Evolutionary conservation across 345 rosid genomes (phyloP), one percentile per base, ranked within the genome.

Genomic region (Combretum micranthum): DNA sequence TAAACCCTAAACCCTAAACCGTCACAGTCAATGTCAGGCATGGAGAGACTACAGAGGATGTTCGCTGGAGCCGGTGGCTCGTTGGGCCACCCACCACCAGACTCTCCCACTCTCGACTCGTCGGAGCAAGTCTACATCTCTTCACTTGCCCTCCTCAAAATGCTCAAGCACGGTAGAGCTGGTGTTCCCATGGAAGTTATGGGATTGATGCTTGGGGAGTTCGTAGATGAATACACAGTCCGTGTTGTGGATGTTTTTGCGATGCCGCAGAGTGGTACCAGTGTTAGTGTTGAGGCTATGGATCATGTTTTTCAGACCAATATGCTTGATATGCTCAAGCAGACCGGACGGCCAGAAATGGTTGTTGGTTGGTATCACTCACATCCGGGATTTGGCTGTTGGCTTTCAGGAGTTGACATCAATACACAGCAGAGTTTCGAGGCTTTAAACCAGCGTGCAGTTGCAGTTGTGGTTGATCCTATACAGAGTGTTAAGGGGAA

Each of bases 141-240:
- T 56, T 88, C 96, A 17, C 98, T 92, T 44, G 96, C 98, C 39
- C 96, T 92, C 56, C 96, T 92, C 74, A 92, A 92, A 71, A 92
- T 92, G 98, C 95, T 88, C 52, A 85, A 85, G 69, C 93, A 85
- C 73, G 93, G 89, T 85, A 72, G 99, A 73, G 99, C 97, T 79
- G 97, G 99, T 53, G 99, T 93, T 44, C 99, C 99, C 52, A 93
- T 93, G 99, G 97, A 93, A 59, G 99, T 93, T 1, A 93, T 93
- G n/a, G n/a, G n/a, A n/a, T n/a, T n/a, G n/a, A n/a, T n/a, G n/a
- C n/a, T n/a, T n/a, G n/a, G n/a, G n/a, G n/a, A n/a, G n/a, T n/a
- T n/a, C n/a, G n/a, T n/a, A n/a, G n/a, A n/a, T n/a, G n/a, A n/a
- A n/a, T n/a, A n/a, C n/a, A n/a, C n/a, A n/a, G n/a, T n/a, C n/a